Evolutionary conservation across 2,329 filamentous ascomycete genomes (phyloP).

Genomic region (Coniochaeta ligniaria): DNA sequence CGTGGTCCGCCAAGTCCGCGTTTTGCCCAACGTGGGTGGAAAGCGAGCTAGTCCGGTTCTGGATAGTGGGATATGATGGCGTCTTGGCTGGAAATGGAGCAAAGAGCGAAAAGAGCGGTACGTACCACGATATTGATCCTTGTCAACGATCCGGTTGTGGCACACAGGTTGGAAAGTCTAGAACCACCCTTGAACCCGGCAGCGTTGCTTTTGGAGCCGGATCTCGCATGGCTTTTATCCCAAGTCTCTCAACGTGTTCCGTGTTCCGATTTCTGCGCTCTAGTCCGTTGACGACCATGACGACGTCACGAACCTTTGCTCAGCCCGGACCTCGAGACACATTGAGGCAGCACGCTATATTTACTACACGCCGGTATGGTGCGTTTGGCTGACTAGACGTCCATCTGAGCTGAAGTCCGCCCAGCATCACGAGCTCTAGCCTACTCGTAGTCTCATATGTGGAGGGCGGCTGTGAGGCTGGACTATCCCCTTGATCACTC

Average conservation of each 20-base stretch:
- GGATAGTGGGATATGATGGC: neutral
- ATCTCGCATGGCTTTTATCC: neutral
- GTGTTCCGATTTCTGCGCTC: neutral
- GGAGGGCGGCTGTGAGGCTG: neutral
- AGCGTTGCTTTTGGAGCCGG: neutral
- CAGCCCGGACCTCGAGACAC: neutral
- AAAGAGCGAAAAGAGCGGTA: neutral
- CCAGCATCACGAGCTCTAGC: neutral
- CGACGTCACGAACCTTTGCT: neutral
- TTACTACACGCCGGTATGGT: neutral
- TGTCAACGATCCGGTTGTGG: neutral
- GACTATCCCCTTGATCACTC: neutral
- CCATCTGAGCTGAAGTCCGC: neutral
- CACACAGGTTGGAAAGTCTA: neutral
- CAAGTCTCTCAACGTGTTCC: neutral
- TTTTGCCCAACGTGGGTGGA: neutral
- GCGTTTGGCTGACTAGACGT: neutral
- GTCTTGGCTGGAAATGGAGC: neutral
- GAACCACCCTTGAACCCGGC: neutral
- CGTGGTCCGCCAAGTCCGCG: neutral
- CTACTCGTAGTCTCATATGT: no score
- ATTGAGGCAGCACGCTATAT: neutral
- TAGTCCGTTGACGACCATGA: neutral
- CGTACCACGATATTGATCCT: neutral
- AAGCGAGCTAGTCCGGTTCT: neutral